Percentiles rank a stretch among this genome's conserved stretches.
Evolutionary conservation across 2,329 filamentous ascomycete species (phyloP).

Genomic region (Penicillium hesseltinei): DNA sequence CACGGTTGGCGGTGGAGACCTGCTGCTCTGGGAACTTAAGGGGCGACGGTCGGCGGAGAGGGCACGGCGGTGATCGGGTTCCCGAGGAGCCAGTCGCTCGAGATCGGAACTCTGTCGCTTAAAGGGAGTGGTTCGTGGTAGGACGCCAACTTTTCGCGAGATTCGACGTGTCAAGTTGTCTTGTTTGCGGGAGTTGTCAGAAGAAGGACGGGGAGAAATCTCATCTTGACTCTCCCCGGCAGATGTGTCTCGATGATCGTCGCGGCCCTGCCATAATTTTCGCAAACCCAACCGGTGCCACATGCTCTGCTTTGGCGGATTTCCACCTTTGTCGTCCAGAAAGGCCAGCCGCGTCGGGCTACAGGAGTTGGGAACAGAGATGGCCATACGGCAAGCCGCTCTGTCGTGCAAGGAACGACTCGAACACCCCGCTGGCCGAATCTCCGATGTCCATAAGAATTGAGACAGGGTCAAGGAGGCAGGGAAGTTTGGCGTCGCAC

Average conservation of each 20-base stretch:
- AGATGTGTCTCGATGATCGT: constrained; percentile 37
- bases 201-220: constrained; percentile 18
- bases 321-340: constrained; percentile 32
- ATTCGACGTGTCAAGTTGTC: constrained; percentile 37
- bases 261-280: constrained; percentile 42
- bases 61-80: constrained; percentile 64
- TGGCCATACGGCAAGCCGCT: constrained; percentile 41
- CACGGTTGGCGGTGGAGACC: constrained; percentile 41
- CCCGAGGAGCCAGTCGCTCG: constrained; percentile 66
- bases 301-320: constrained; percentile 42
- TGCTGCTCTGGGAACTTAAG: constrained; percentile 45
- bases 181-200: constrained; percentile 24
- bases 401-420: constrained; percentile 34
- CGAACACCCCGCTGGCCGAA: constrained; percentile 35
- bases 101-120: constrained; percentile 81
- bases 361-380: constrained; percentile 40
- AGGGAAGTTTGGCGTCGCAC: neutral
- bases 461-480: constrained; percentile 15
- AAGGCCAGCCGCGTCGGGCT: constrained; percentile 38
- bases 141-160: constrained; percentile 62
- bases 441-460: constrained; percentile 39
- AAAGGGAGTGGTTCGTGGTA: constrained; percentile 76
- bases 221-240: constrained; percentile 21
- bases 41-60: constrained; percentile 56
- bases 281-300: constrained; percentile 46